Evolutionary conservation across 2,329 filamentous ascomycete species (phyloP).

Genomic region (Cladosporium austrohemisphaericum): DNA sequence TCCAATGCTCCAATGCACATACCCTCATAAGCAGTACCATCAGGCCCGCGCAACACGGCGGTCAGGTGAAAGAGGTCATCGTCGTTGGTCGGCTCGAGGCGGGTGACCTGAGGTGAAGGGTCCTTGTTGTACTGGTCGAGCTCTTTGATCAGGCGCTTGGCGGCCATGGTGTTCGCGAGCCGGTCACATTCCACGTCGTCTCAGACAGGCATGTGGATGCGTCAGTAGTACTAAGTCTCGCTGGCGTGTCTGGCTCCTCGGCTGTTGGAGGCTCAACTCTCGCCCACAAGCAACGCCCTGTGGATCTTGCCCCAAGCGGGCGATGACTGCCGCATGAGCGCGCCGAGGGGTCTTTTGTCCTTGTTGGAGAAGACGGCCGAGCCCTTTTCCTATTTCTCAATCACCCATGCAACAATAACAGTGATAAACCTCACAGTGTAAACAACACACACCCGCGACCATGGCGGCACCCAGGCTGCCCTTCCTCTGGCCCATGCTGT

Average conservation of each 20-base stretch:
- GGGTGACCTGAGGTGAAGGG: slow-evolving; percentile 54
- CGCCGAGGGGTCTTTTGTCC: slow-evolving; percentile 12
- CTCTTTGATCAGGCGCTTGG: slow-evolving; percentile 60
- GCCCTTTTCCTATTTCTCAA: no score
- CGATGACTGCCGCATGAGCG: slow-evolving; percentile 4
- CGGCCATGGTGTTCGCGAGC: slow-evolving; percentile 29
- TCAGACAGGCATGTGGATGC: no score
- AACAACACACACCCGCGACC: not conserved
- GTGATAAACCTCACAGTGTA: not conserved
- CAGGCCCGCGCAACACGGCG: slow-evolving; percentile 58
- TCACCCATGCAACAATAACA: not conserved
- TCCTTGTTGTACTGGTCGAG: slow-evolving; percentile 55
- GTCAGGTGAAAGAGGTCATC: slow-evolving; percentile 57
- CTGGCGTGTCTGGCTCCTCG: no score
- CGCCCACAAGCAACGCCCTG: no score
- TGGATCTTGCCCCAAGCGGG: no score
- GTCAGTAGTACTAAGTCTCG: no score
- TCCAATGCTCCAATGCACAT: no score
- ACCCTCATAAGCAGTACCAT: slow-evolving; percentile 60
- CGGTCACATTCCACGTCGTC: not conserved
- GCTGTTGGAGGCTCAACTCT: slow-evolving; percentile 7
- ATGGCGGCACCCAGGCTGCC: slow-evolving; percentile 43
- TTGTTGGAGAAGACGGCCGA: no score
- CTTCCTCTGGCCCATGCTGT: slow-evolving; percentile 47
- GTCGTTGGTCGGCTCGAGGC: slow-evolving; percentile 55